These are phyloP conservation scores for Nakaseomyces uthaithaninus DNA, from an alignment of 1,139 yeast species.

Conservation along the genomic window DNA sequence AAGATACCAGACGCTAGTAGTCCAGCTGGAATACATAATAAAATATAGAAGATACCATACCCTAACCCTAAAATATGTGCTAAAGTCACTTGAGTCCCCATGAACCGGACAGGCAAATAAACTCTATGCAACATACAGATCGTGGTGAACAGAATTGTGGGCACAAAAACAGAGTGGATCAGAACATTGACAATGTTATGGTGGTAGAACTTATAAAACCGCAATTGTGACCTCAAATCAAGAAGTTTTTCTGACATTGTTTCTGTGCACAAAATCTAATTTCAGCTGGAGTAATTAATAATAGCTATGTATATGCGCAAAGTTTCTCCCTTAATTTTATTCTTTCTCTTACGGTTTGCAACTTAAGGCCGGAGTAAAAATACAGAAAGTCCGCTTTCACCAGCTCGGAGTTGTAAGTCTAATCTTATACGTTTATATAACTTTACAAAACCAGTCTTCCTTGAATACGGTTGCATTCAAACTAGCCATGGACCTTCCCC, in stretches of 20 bases:
- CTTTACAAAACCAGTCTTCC: no score
- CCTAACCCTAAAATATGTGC: slow-evolving; percentile 36
- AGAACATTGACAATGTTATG: slow-evolving; percentile 57
- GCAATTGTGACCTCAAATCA: slow-evolving; percentile 48
- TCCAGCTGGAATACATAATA: slow-evolving; percentile 39
- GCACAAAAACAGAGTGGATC: slow-evolving; percentile 76
- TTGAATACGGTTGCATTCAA: no score
- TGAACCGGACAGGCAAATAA: slow-evolving; percentile 9
- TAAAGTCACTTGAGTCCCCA: slow-evolving; percentile 29
- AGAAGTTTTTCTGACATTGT: background rate
- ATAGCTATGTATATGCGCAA: no score
- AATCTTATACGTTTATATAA: no score
- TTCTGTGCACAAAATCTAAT: background rate
- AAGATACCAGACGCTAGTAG: slow-evolving; percentile 32
- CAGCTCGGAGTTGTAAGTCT: no score
- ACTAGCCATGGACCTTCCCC: no score
- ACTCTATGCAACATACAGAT: slow-evolving; percentile 37
- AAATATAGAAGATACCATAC: slow-evolving; percentile 39
- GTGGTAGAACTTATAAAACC: slow-evolving; percentile 81
- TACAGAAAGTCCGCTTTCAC: no score
- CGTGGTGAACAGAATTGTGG: slow-evolving; percentile 57
- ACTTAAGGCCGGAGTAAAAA: no score
- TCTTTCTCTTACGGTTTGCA: no score
- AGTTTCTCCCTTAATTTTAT: no score
- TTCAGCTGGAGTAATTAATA: background rate